phyloP scores from a whole-genome alignment of 2,329 filamentous ascomycete genomes.

The Neopestalotiopsis sp. region DNA sequence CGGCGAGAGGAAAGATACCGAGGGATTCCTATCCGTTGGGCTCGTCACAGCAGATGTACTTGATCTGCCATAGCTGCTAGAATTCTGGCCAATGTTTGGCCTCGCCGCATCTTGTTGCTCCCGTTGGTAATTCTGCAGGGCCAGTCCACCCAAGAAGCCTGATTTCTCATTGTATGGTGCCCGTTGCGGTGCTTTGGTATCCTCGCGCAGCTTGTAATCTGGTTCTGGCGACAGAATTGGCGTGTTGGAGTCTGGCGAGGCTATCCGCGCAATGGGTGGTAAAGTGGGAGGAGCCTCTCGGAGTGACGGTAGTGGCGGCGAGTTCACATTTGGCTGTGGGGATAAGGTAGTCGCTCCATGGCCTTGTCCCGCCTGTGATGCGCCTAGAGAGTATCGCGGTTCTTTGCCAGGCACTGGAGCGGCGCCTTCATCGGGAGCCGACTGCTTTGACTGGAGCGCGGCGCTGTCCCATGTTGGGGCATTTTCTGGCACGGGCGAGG shows the following conservation, averaged over 20 bases:
- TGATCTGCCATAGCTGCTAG: conserved; percentile 23
- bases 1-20: conserved; percentile 54
- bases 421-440: conserved; percentile 45
- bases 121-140: conserved; percentile 55
- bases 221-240: conserved; percentile 25
- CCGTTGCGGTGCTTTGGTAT: conserved; percentile 36
- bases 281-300: conserved; percentile 33
- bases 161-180: conserved; percentile 43
- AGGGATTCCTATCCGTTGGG: conserved; percentile 30
- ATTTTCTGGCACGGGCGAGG: conserved; percentile 57
- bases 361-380: conserved; percentile 35
- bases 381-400: conserved; percentile 31
- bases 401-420: conserved; percentile 54
- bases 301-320: conserved; percentile 23
- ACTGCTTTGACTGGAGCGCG: conserved; percentile 45
- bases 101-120: conserved; percentile 35
- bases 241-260: conserved; percentile 43
- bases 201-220: conserved; percentile 25
- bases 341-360: conserved; percentile 24
- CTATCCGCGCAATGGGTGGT: conserved; percentile 56
- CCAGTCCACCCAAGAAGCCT: conserved; percentile 61
- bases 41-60: conserved; percentile 31
- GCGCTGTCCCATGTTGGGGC: conserved; percentile 42
- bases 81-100: conserved; percentile 26
- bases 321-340: background rate